Evolutionary conservation across 2,329 filamentous ascomycete species (phyloP).

Genomic region (Pseudogymnoascus sp.): DNA sequence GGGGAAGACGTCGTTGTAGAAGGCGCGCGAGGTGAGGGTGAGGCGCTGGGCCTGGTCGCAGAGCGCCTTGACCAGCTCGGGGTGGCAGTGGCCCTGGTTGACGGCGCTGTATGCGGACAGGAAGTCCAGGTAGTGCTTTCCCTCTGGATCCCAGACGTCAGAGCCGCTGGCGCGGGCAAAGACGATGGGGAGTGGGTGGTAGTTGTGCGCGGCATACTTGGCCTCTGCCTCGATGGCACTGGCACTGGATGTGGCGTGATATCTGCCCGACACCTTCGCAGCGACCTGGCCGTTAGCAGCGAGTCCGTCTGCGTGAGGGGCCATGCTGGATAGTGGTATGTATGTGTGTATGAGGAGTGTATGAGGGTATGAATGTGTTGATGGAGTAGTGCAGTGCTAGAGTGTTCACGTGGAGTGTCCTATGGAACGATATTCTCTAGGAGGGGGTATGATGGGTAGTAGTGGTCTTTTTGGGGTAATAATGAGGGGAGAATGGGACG

Average conservation of each 20-base stretch:
- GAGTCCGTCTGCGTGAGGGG: conserved; percentile 47
- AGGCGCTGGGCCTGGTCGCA: conserved; percentile 81
- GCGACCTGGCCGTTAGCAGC: conserved; percentile 18
- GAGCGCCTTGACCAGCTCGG: conserved; percentile 84
- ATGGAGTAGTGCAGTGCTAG: background rate
- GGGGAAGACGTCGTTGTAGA: conserved; percentile 98
- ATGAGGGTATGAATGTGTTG: background rate
- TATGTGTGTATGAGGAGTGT: background rate
- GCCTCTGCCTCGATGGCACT: conserved; percentile 74
- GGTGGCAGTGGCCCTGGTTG: conserved; percentile 97
- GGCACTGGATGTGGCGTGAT: conserved; percentile 71
- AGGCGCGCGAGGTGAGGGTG: conserved; percentile 88
- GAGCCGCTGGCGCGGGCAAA: conserved; percentile 79
- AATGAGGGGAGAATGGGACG: background rate
- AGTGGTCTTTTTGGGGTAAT: conserved; percentile 4
- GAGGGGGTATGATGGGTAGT: too few species aligned
- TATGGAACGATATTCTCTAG: background rate
- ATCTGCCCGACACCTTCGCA: conserved; percentile 31
- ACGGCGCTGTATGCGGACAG: conserved; percentile 96
- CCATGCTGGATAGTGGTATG: conserved; percentile 36
- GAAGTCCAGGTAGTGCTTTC: conserved; percentile 92
- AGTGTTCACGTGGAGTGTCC: background rate
- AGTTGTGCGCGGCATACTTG: conserved; percentile 91
- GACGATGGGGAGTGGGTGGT: conserved; percentile 92
- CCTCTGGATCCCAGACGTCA: conserved; percentile 95